Evolutionary conservation across 306 rosid genomes (phyloP).

Genomic region (Sechiopsis laciniata): DNA sequence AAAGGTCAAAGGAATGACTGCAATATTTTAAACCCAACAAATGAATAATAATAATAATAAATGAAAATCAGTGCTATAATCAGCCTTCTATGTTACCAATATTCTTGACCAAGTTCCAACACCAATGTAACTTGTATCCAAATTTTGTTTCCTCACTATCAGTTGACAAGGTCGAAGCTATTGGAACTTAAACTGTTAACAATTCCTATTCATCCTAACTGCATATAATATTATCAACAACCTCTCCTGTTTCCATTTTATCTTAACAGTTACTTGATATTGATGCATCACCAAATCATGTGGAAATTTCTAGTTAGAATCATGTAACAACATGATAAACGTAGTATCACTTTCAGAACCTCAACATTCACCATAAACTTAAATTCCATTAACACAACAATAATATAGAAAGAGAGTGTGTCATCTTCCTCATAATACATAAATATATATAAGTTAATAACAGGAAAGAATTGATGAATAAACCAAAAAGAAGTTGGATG

Average conservation of each 20-base stretch:
- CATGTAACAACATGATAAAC: not conserved
- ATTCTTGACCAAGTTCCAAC: conserved; percentile 15
- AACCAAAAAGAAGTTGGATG: not conserved
- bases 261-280: conserved; percentile 1
- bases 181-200: not conserved
- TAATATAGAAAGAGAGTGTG: not conserved
- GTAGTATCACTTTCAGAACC: conserved; percentile 2
- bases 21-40: not conserved
- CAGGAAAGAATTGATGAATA: not conserved
- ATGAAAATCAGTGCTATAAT: not conserved
- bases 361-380: not conserved
- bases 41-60: not conserved
- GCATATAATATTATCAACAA: not conserved
- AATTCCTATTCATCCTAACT: conserved; percentile 9
- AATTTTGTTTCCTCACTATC: no score
- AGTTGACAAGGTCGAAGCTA: no score
- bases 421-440: conserved; percentile 6
- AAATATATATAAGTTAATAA: conserved; percentile 1
- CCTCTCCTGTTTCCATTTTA: not conserved
- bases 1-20: not conserved
- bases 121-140: not conserved
- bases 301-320: not conserved
- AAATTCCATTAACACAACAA: not conserved
- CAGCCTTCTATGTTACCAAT: not conserved
- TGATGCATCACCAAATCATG: not conserved